phyloP scores from a whole-genome alignment of 1,284 basidiomycete species.

The Fomitopsis schrenkii region DNA sequence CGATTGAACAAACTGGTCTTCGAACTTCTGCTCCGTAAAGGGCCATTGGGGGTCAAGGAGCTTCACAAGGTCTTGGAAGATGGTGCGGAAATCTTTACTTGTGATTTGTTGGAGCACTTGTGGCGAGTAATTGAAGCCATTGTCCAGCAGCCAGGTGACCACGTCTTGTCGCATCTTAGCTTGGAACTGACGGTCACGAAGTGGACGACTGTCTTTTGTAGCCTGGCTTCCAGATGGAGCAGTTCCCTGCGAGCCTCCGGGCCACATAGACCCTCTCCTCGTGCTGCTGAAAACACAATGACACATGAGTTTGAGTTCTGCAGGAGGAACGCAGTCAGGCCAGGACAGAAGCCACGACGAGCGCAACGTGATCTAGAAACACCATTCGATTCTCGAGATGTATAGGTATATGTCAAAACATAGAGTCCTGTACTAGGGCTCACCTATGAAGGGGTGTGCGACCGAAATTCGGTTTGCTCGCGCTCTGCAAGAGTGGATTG shows the following conservation, averaged over 20 bases:
- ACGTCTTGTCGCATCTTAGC: slow-evolving; percentile 74
- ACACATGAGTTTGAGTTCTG: neutral
- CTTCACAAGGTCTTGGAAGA: slow-evolving; percentile 77
- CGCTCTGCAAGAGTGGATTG: slow-evolving; percentile 67
- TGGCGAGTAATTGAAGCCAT: slow-evolving; percentile 62
- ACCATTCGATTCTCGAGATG: no score
- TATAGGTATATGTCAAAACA: no score
- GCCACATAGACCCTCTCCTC: slow-evolving; percentile 67
- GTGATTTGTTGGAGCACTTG: slow-evolving; percentile 71
- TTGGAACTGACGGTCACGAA: slow-evolving; percentile 72
- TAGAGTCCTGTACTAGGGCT: slow-evolving; percentile 21
- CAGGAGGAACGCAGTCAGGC: neutral
- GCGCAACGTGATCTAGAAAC: no score
- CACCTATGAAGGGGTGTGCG: slow-evolving; percentile 74
- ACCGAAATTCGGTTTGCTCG: slow-evolving; percentile 61
- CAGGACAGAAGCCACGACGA: neutral
- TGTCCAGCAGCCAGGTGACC: slow-evolving; percentile 56
- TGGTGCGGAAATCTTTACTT: slow-evolving; percentile 75
- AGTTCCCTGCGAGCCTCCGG: slow-evolving; percentile 39
- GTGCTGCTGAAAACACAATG: slow-evolving; percentile 35
- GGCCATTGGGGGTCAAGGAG: slow-evolving; percentile 66
- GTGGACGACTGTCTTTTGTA: slow-evolving; percentile 67
- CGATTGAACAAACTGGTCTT: slow-evolving; percentile 76
- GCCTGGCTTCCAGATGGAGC: slow-evolving; percentile 46
- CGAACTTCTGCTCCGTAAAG: slow-evolving; percentile 59